A percentile compares a stretch with the other conserved stretches of the same genome.
Evolutionary conservation across 768 basidiomycete genomes (phyloP).

Genomic region (Boletus reticulatus): DNA sequence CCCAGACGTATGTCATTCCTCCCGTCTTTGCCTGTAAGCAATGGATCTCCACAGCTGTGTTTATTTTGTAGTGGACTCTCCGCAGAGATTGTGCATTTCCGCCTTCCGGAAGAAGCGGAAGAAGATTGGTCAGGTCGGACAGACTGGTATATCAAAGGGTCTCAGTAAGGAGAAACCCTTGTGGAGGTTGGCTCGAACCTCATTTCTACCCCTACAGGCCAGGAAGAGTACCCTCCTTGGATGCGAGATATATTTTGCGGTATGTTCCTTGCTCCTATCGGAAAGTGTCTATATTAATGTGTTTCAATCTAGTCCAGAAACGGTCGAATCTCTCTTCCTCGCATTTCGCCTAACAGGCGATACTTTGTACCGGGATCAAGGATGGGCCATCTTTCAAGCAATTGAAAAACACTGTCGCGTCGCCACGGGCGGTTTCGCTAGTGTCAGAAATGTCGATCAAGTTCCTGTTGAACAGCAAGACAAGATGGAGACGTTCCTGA

Average conservation of each 20-base stretch:
- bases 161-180: constrained; percentile 40
- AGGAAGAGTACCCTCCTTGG: constrained; percentile 47
- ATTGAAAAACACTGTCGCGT: constrained; percentile 83
- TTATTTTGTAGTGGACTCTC: constrained; percentile 62
- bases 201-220: constrained; percentile 17
- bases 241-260: constrained; percentile 93
- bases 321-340: constrained; percentile 89
- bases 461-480: constrained; percentile 69
- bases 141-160: constrained; percentile 95
- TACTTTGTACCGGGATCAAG: constrained; percentile 72
- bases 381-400: constrained; percentile 87
- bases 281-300: neutral
- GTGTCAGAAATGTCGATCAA: constrained; percentile 81
- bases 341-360: constrained; percentile 91
- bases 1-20: constrained; percentile 60
- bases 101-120: constrained; percentile 56
- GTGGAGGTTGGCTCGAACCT: neutral
- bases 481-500: constrained; percentile 94
- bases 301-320: constrained; percentile 69
- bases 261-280: constrained; percentile 26
- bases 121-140: constrained; percentile 36
- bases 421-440: constrained; percentile 79
- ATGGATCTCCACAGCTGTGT: neutral
- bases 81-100: constrained; percentile 89
- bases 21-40: neutral